These are phyloP conservation scores for Wickerhamomyces ciferrii DNA, from an alignment of 805 yeast species.

Conservation along the genomic window DNA sequence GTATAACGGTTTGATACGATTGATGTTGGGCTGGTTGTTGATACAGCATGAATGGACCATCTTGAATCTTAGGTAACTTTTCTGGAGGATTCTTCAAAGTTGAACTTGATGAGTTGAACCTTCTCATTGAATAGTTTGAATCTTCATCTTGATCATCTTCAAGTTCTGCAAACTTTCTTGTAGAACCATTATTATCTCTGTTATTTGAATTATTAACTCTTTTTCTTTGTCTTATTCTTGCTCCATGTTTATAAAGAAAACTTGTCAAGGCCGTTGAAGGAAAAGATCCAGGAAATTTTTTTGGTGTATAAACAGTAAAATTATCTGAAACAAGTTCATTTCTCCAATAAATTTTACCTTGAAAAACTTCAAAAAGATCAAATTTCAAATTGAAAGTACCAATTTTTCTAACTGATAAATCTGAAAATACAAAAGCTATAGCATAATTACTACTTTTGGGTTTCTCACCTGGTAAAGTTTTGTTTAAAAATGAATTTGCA, in stretches of 20 bases:
- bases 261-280: constrained; percentile 22
- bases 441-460: constrained; percentile 15
- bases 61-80: not conserved
- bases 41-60: not conserved
- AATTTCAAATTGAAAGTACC: constrained; percentile 22
- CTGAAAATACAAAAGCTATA: constrained; percentile 26
- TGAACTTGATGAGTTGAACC: not conserved
- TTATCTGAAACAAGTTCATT: constrained; percentile 11
- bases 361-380: constrained; percentile 22
- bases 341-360: constrained; percentile 17
- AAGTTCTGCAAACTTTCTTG: not conserved
- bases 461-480: constrained; percentile 12
- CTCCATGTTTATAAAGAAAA: constrained; percentile 26
- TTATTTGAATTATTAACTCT: constrained; percentile 1
- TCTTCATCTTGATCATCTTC: not conserved
- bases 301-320: constrained; percentile 24
- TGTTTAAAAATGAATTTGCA: constrained; percentile 6
- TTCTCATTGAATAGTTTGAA: not conserved
- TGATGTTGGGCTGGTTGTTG: not conserved
- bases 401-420: constrained; percentile 22
- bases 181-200: not conserved
- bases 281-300: constrained; percentile 26
- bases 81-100: not conserved
- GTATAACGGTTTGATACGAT: not conserved
- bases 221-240: constrained; percentile 25